Base-by-base conservation (phyloP, 768 basidiomycete genomes). In the Boletus rufocinnamomeus region DNA sequence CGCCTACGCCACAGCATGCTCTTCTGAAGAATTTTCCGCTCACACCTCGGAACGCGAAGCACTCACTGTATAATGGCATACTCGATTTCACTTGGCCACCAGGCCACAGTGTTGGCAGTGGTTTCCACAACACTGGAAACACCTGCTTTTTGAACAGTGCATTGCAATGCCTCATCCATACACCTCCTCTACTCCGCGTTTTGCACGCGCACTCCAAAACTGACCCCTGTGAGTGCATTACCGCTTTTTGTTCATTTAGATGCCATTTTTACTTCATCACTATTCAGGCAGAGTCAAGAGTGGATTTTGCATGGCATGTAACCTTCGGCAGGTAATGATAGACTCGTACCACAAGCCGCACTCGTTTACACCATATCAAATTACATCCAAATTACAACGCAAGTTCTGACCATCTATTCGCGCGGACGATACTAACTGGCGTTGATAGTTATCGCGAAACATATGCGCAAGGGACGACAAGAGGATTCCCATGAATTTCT, bases 401-500 rank as follows among this genome's bases (percentile, higher is more conserved):
- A 65, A 62, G 84, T 79, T 17, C 28, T 50, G 25, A 43, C 28
- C 37, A n/a, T 35, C 21, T 48, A 30, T 38, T 32, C 51, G 40
- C 43, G 6, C 54, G 58, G 40, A 63, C 11, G 32, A 49, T 49
- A 28, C 44, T 65, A 45, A 56, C 40, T 27, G 35, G 55, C 34
- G n/a, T 44, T 35, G 37, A 44, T 50, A 98, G 94, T 79, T 9
- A 95, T 98, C 58, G 95, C 95, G 17, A 95, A 94, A 71, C 87
- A 92, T 66, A 86, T 98, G 85, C 85, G 88, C 43, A 83, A 77
- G 74, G 94, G 93, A n/a, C 79, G 93, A 64, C 97, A 99, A 72
- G 97, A 99, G 70, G 97, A 99, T 71, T 87, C 97, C 10, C 97
- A 99, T 70, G 97, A 99, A 74, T 98, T 98, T 69, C 85, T 99